A percentile compares a stretch with the other conserved stretches of the same genome.
Evolutionary conservation across 2,329 filamentous ascomycete genomes (phyloP).

Genomic region (Microsporum canis): DNA sequence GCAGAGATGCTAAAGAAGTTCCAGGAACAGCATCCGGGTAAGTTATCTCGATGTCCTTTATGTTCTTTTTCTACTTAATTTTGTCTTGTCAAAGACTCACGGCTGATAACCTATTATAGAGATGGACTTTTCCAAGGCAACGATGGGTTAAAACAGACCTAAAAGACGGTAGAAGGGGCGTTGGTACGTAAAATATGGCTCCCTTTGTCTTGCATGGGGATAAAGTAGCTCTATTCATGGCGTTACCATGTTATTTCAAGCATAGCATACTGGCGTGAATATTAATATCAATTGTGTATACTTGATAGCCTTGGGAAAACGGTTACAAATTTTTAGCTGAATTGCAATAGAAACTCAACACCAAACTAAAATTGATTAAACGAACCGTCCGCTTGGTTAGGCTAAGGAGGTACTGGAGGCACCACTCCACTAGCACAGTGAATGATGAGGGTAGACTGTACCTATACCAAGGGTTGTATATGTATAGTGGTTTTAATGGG

Average conservation of each 20-base stretch:
- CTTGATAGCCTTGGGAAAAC: background rate
- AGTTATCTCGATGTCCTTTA: constrained; percentile 8
- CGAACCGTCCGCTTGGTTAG: too few relatives aligned
- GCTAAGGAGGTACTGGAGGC: too few relatives aligned
- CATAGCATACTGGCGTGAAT: background rate
- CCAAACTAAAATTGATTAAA: too few relatives aligned
- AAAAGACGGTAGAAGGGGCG: background rate
- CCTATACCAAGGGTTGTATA: too few relatives aligned
- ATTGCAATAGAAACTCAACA: too few relatives aligned
- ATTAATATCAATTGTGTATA: background rate
- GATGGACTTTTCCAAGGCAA: constrained; percentile 57
- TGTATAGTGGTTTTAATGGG: too few relatives aligned
- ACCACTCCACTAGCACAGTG: too few relatives aligned
- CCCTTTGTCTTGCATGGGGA: background rate
- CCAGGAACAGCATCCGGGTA: constrained; percentile 59
- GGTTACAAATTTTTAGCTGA: too few relatives aligned
- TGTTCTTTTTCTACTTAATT: background rate
- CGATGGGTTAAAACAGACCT: constrained; percentile 39
- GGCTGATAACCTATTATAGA: constrained; percentile 30
- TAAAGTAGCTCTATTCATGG: background rate
- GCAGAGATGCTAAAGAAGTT: constrained; percentile 86
- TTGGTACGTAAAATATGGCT: too few relatives aligned
- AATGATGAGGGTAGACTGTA: too few relatives aligned
- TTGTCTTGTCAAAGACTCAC: background rate
- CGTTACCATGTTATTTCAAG: background rate